Base-by-base conservation (phyloP, 176 grass and related monocot species). In the Triticum dicoccoides region DNA sequence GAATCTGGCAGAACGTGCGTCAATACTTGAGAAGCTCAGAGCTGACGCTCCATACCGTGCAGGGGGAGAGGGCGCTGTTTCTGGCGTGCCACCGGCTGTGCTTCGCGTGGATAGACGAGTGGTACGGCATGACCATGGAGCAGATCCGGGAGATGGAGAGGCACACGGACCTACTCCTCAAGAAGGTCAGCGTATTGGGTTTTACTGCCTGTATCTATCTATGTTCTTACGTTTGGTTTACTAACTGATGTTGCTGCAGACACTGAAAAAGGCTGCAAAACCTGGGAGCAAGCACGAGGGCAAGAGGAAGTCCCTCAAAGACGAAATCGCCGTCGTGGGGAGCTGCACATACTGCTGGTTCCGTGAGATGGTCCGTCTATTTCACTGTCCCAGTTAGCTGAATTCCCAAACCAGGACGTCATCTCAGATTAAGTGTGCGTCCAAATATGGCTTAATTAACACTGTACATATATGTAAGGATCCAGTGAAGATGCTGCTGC, bases 61-160 rank as follows among this genome's bases (percentile, higher is more conserved):
- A 98, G 97, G 92, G 86, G 30, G 76, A 98, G 87, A 94, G 87
- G 62, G 88, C 97, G 56, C 84, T 98, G 65, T 91, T 98, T 80
- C 78, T 91, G 80, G 87, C 91, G 69, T 94, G 90, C 63, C 90
- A 98, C 87, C 87, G 88, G 84, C 82, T 98, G 83, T 96, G 93
- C 86, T 94, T 98, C 87, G 84, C 86, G 73, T 98, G 92, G 93
- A 96, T 96, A 74, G 96, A 98, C 88, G 92, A 98, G 39, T 98
- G 96, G 93, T 85, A 85, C 80, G 93, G 93, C 69, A 96, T 98
- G 94, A 91, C 88, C 6, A n/a, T 78, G 83, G 88, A 90, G 73
- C 92, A 94, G 69, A 91, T 98, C 71, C 54, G 76, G 29, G 87
- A 96, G 61, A 92, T 92, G 93, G 92, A 98, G 82, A 85, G 82